Evolutionary conservation across 306 rosid genomes (phyloP).

Genomic region (Pueraria montana): DNA sequence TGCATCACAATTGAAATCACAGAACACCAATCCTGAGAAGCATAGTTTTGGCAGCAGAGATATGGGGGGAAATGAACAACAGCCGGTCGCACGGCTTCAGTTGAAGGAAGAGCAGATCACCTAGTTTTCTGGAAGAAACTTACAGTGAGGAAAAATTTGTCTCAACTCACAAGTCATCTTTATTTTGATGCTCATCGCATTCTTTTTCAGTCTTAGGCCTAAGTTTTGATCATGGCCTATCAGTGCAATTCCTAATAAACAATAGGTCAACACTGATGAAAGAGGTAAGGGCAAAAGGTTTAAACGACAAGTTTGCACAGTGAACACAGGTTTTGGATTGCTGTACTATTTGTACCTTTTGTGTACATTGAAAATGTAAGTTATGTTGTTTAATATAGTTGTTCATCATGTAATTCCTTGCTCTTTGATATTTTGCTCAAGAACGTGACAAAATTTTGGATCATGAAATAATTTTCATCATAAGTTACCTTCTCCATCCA

Average conservation of each 20-base stretch:
- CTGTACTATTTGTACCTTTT: slow-evolving; percentile 52
- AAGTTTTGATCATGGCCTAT: slow-evolving; percentile 58
- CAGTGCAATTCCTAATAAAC: slow-evolving; percentile 37
- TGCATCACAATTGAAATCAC: slow-evolving; percentile 57
- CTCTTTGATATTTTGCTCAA: slow-evolving; percentile 15
- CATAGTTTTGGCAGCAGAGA: slow-evolving; percentile 49
- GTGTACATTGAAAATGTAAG: slow-evolving; percentile 59
- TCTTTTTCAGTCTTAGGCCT: slow-evolving; percentile 48
- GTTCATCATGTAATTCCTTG: slow-evolving; percentile 30
- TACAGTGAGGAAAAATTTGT: slow-evolving; percentile 35
- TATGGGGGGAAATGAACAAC: slow-evolving; percentile 55
- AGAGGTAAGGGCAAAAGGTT: slow-evolving; percentile 20
- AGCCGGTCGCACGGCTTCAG: slow-evolving; percentile 63
- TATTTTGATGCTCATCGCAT: slow-evolving; percentile 44
- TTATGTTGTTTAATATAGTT: slow-evolving; percentile 42
- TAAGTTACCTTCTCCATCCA: not conserved
- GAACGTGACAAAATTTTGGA: slow-evolving; percentile 30
- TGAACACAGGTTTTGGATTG: slow-evolving; percentile 39
- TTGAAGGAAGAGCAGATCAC: slow-evolving; percentile 81
- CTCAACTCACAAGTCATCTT: slow-evolving; percentile 11
- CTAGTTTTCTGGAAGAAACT: slow-evolving; percentile 46
- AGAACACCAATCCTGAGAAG: slow-evolving; percentile 50
- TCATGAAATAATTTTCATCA: slow-evolving; percentile 20
- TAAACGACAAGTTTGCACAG: slow-evolving; percentile 18
- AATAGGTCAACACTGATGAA: slow-evolving; percentile 26